Evolutionary conservation across 139 green algal species (phyloP), one percentile per base, ranked within the genome.

Genomic region (Zygnema circumcarinatum): DNA sequence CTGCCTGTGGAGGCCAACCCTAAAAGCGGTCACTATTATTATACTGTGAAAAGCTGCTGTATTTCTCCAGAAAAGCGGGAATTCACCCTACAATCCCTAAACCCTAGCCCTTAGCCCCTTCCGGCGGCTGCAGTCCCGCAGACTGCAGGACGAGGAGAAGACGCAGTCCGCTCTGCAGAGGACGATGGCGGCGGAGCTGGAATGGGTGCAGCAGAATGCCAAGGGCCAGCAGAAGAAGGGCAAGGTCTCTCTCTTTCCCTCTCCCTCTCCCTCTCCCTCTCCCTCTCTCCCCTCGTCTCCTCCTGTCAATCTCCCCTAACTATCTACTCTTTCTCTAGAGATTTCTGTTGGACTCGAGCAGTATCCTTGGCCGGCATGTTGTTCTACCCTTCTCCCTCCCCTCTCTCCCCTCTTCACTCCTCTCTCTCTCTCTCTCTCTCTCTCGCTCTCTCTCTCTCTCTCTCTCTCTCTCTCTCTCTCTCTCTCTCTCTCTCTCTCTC

Each of bases 161-260:
- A 21, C 47, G 69, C 83, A 89, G 74, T 79, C 36, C 21, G 73
- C 36, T 39, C 74, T 89, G 16, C 47, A 78, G 47, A 67, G 42
- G n/a, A 54, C 38, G 0, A 93, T 96, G 25, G 79, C 81, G 11
- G 22, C 81, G 53, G 93, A 97, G 93, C 91, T 96, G 72, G 93
- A 96, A 74, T 96, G 90, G 86, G 91, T 94, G 32, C 81, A 87
- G 38, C 74, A 52, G 53, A 88, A 92, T 67, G 93, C 93, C 62
- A 96, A 97, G 93, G 95, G 94, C 1, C 94, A 96, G 91, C 94
- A 96, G 91, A 96, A 96, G 91, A 97, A 98, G 92, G 94, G 94
- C 38, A 92, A 93, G 74, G 94, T 39, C 29, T n/a, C 39, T 33
- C 31, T 35, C 32, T 83, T 56, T 72, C 75, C 7, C 32, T 47